phyloP scores from a whole-genome alignment of 2,329 filamentous ascomycete species.

The Juglanconis oblonga region DNA sequence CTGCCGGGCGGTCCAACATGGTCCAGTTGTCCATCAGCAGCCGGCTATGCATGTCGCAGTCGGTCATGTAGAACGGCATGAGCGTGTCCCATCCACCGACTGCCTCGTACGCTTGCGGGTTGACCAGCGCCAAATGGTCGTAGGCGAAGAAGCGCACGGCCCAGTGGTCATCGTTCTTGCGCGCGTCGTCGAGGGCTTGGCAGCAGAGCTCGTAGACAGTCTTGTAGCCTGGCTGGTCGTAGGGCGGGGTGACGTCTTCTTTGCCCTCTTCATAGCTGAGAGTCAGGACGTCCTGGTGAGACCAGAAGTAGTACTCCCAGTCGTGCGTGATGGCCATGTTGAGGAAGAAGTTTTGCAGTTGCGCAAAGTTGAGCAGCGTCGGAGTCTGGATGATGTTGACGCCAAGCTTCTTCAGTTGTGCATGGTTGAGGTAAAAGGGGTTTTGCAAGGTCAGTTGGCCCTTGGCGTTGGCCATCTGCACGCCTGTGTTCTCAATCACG shows the following conservation, averaged over 20 bases:
- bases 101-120: slow-evolving; percentile 47
- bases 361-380: slow-evolving; percentile 49
- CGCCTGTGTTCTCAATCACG: slow-evolving; percentile 58
- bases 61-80: slow-evolving; percentile 57
- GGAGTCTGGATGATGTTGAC: slow-evolving; percentile 46
- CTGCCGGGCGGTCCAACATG: slow-evolving; percentile 35
- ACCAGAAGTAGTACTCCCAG: slow-evolving; percentile 53
- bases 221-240: slow-evolving; percentile 37
- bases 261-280: slow-evolving; percentile 40
- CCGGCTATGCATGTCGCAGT: slow-evolving; percentile 54
- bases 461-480: slow-evolving; percentile 49
- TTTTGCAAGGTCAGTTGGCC: slow-evolving; percentile 50
- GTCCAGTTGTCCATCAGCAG: slow-evolving; percentile 44
- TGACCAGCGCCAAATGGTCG: slow-evolving; percentile 56
- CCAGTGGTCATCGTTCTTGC: slow-evolving; percentile 39
- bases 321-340: slow-evolving; percentile 37
- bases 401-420: slow-evolving; percentile 44
- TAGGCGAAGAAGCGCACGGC: slow-evolving; percentile 55
- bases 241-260: slow-evolving; percentile 29
- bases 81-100: slow-evolving; percentile 56
- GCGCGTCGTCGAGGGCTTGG: slow-evolving; percentile 31
- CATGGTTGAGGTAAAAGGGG: slow-evolving; percentile 55
- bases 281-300: slow-evolving; percentile 50
- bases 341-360: slow-evolving; percentile 54
- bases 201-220: slow-evolving; percentile 39